Conservation (phyloP, 805 yeast genomes). For the Blastobotrys robertii region DNA sequence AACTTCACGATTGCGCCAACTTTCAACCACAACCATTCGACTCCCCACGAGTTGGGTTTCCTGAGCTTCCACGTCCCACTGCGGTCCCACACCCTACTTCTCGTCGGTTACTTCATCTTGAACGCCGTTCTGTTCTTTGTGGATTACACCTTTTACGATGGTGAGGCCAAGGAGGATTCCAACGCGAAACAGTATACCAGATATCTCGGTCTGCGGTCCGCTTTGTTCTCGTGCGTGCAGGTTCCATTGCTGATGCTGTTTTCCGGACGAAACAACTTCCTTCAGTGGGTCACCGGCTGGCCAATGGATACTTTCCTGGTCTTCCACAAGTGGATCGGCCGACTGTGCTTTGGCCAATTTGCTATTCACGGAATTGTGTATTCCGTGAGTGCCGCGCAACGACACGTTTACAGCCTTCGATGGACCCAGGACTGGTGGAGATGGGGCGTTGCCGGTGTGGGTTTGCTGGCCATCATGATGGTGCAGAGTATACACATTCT, state of each 20-base stretch:
- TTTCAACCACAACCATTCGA: slow-evolving; percentile 18
- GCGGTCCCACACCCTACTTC: slow-evolving; percentile 27
- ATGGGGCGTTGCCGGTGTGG: slow-evolving; percentile 38
- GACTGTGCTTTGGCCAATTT: slow-evolving; percentile 39
- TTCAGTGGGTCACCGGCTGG: slow-evolving; percentile 54
- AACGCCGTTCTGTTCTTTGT: slow-evolving; percentile 21
- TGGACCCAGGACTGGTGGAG: slow-evolving; percentile 33
- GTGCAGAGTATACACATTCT: slow-evolving; percentile 42
- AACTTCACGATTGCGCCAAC: slow-evolving; percentile 21
- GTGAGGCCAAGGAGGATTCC: too few relatives aligned
- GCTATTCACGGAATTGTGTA: slow-evolving; percentile 47
- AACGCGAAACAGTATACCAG: too few relatives aligned
- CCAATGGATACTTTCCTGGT: slow-evolving; percentile 49
- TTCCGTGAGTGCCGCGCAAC: slow-evolving; percentile 37
- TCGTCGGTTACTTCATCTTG: slow-evolving; percentile 25
- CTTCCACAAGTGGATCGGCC: slow-evolving; percentile 56
- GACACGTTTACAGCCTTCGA: slow-evolving; percentile 29
- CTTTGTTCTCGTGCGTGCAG: slow-evolving; percentile 38
- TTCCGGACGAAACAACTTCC: slow-evolving; percentile 61
- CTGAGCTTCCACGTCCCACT: slow-evolving; percentile 25
- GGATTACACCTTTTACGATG: slow-evolving; percentile 13
- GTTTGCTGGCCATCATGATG: slow-evolving; percentile 34
- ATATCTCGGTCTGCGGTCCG: slow-evolving; percentile 32
- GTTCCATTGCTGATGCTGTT: slow-evolving; percentile 41
- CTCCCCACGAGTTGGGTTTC: slow-evolving; percentile 9